A percentile compares a stretch with the other conserved stretches of the same genome.
These are phyloP conservation scores for Colletotrichum musae DNA, from an alignment of 2,329 filamentous ascomycete genomes.

Conservation along the genomic window DNA sequence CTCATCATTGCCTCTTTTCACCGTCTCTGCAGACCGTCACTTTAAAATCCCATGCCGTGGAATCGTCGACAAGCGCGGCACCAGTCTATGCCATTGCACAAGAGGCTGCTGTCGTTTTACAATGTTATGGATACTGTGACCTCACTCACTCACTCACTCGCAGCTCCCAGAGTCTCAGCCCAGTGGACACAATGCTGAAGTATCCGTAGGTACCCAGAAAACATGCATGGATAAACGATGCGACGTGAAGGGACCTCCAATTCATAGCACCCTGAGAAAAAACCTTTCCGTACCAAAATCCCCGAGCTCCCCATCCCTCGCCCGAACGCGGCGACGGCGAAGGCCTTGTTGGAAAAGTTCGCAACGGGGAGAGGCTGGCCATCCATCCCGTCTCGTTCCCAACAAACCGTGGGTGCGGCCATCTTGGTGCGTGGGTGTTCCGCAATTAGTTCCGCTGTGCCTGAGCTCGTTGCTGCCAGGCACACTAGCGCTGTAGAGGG, in stretches of 20 bases:
- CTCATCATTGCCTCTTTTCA: slow-evolving; percentile 36
- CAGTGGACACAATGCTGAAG: not conserved
- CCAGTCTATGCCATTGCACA: not conserved
- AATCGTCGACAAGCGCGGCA: no score
- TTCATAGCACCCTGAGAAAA: not conserved
- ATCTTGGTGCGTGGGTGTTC: not conserved
- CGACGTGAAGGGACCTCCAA: slow-evolving; percentile 23
- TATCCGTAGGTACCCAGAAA: slow-evolving; percentile 2
- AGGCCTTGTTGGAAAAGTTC: slow-evolving; percentile 12
- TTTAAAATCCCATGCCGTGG: not conserved
- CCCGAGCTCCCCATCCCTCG: slow-evolving; percentile 5
- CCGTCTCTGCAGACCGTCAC: slow-evolving; percentile 15
- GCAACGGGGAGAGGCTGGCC: not conserved
- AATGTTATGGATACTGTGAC: no score
- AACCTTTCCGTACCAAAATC: not conserved
- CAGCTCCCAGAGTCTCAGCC: not conserved
- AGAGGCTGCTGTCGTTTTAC: not conserved
- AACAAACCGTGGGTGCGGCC: slow-evolving; percentile 18
- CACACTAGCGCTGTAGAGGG: not conserved
- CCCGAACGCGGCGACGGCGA: not conserved
- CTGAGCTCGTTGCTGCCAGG: slow-evolving; percentile 1
- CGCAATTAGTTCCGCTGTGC: not conserved
- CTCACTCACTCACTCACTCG: no score
- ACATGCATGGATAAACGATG: not conserved
- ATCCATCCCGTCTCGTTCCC: slow-evolving; percentile 6